Evolutionary conservation across 2,329 filamentous ascomycete genomes (phyloP).

Genomic region (Aspergillus ustus): DNA sequence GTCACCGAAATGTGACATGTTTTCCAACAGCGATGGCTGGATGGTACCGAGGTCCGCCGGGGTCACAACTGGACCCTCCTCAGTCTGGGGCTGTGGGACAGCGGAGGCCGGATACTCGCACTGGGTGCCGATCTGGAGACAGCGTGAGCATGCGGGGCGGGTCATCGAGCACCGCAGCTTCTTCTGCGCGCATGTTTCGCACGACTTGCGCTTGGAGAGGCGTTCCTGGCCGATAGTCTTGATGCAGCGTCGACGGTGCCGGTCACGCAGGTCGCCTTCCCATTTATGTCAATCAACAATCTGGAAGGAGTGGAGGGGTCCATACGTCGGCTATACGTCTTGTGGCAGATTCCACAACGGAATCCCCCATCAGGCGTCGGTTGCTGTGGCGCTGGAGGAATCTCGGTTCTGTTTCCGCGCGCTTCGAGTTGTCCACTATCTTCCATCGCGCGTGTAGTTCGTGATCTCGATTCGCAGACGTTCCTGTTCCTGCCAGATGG

Average conservation of each 20-base stretch:
- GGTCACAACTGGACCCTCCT: background rate
- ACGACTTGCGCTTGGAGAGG: slow-evolving; percentile 26
- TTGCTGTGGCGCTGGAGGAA: slow-evolving; percentile 24
- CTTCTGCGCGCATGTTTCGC: slow-evolving; percentile 26
- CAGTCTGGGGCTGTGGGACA: slow-evolving; percentile 3
- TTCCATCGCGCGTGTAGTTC: too few species aligned
- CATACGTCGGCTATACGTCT: slow-evolving; percentile 26
- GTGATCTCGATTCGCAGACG: too few species aligned
- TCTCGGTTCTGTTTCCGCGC: slow-evolving; percentile 25
- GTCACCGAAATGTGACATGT: background rate
- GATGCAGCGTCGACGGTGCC: slow-evolving; percentile 27
- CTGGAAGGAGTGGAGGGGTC: background rate
- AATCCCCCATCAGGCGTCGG: slow-evolving; percentile 23
- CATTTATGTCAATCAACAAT: background rate
- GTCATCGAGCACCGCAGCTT: slow-evolving; percentile 27
- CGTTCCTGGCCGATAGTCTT: slow-evolving; percentile 24
- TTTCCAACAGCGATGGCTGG: background rate
- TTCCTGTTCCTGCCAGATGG: background rate
- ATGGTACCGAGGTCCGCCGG: background rate
- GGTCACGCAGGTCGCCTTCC: slow-evolving; percentile 26
- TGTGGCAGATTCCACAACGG: slow-evolving; percentile 25
- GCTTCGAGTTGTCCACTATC: too few species aligned
- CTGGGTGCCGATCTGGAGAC: slow-evolving; percentile 17
- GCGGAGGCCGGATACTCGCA: slow-evolving; percentile 22
- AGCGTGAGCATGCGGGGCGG: slow-evolving; percentile 24